Base-by-base conservation (phyloP, 2,329 filamentous ascomycete species). In the Zopfia rhizophila region DNA sequence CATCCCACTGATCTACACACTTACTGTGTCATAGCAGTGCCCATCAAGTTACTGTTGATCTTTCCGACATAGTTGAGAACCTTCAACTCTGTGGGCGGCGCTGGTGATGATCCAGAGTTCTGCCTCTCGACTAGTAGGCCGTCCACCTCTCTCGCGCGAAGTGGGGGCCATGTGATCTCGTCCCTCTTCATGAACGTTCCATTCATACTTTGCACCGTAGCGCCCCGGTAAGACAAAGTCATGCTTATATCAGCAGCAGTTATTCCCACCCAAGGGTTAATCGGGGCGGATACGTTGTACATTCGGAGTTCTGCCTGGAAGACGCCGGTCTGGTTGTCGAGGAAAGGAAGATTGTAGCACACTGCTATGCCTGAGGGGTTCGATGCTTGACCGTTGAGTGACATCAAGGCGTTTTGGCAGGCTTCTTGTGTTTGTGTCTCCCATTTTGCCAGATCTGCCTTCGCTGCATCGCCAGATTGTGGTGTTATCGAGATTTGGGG, bases 301-400 rank as follows among this genome's bases (percentile, higher is more conserved):
- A 94, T 75, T 41, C 89, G 81, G 38, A 94, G 71, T 66, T 94
- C 90, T 21, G 89, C 89, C 70, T 89, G 82, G 66, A 94, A 94
- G 12, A 84, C 75, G 21, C 89, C 89, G 0, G 82, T 85, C 4
- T 71, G 70, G 58, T 82, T 83, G 72, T 93, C 82, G 45, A 91
- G 79, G 27, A 82, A 83, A 0, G 87, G 85, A 17, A 95, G 72
- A 67, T 94, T 95, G 75, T 93, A 94, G 80, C 90, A 95, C 35
- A 90, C 83, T 47, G 87, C 87, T 35, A 90, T 82, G 38, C 90
- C 90, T 7, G 88, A 87, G 4, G 88, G 88, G 56, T 92, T 93
- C 17, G 82, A 81, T 29, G 85, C 82, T 48, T 79, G 75, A 8
- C 72, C 73, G 11, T 76, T 75, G 36, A 91, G 76, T 18, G 72